Percentiles rank a stretch among this genome's conserved stretches.
Conservation (phyloP, 2,329 filamentous ascomycete species). For the Phaeosphaeriaceae sp. region DNA sequence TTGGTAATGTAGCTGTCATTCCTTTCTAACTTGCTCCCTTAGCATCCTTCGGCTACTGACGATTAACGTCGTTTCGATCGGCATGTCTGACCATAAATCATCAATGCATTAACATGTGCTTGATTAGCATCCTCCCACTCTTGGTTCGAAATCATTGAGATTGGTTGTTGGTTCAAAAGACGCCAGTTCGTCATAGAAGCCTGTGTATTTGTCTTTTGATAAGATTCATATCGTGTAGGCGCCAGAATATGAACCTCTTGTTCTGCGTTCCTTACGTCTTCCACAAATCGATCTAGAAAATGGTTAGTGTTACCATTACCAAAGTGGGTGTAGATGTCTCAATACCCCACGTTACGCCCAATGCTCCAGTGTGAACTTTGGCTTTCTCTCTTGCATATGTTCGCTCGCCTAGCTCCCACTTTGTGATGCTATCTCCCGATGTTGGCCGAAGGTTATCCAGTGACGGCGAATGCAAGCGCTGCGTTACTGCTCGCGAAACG, state of each 20-base stretch:
- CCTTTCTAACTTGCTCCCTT: no score
- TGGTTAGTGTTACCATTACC: background rate
- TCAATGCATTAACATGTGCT: no score
- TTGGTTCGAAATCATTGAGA: no score
- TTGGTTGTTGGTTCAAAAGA: no score
- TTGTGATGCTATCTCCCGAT: background rate
- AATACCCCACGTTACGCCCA: slow-evolving; percentile 7
- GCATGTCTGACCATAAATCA: no score
- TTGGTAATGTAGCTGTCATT: no score
- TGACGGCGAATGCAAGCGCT: slow-evolving; percentile 19
- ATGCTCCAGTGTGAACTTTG: background rate
- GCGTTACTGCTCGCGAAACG: slow-evolving; percentile 20
- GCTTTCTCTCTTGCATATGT: background rate
- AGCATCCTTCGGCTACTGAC: no score
- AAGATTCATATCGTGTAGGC: slow-evolving; percentile 7
- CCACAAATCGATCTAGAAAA: slow-evolving; percentile 1
- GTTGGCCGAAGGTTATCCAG: background rate
- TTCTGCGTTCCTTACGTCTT: slow-evolving; percentile 1
- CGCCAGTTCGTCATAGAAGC: no score
- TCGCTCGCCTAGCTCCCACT: slow-evolving; percentile 8
- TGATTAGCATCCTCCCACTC: no score
- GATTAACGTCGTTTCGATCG: no score
- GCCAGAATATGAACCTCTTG: slow-evolving; percentile 9
- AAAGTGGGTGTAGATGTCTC: background rate
- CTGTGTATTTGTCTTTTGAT: no score